Base-by-base conservation (phyloP, 2,329 filamentous ascomycete species). In the Proliferodiscus dingleyae region DNA sequence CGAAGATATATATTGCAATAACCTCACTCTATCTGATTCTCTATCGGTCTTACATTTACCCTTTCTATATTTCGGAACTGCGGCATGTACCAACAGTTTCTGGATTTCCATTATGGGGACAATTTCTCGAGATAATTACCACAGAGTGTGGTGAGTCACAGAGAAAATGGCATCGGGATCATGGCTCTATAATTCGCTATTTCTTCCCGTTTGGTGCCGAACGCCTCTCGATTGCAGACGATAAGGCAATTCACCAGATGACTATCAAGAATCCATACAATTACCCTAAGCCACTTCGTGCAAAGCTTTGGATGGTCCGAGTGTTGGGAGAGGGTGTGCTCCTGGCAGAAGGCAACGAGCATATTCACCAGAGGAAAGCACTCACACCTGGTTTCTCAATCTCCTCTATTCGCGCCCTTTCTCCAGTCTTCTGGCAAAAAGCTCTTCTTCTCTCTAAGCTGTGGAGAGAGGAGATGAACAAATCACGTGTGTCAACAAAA, bases 381-480 rank as follows among this genome's bases (percentile, higher is more conserved):
- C 75, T 94, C 21, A 78, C 83, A 68, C 88, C 88, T 0, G 86
- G 87, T 1, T 95, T 95, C 64, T 75, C 80, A 15, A 93, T 88
- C 60, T 78, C 87, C 11, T 86, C 91, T 55, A 73, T 94, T 64
- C 91, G 91, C 61, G 79, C 89, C 43, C 70, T 95, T 10, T 90
- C 91, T 55, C 84, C 87, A 0, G 69, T 85, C 6, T 94, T 95
- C 65, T 95, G 88, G 87, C 59, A 67, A 15, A 94, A 94, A 66
- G 76, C 82, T 1, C 67, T 77, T 19, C 46, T 67, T 6, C 61
- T 71, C 50, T 76, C 77, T 18, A 61, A 62, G 46, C 64, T 67
- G 32, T 70, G 66, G 67, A 58, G 61, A 9, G 50, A 64, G 34
- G 73, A 75, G 41, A 81, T 94, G 63, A 72, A 70, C 1, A 62